phyloP scores from a whole-genome alignment of 768 basidiomycete genomes.

The Cantharellus cinnabarinus region DNA sequence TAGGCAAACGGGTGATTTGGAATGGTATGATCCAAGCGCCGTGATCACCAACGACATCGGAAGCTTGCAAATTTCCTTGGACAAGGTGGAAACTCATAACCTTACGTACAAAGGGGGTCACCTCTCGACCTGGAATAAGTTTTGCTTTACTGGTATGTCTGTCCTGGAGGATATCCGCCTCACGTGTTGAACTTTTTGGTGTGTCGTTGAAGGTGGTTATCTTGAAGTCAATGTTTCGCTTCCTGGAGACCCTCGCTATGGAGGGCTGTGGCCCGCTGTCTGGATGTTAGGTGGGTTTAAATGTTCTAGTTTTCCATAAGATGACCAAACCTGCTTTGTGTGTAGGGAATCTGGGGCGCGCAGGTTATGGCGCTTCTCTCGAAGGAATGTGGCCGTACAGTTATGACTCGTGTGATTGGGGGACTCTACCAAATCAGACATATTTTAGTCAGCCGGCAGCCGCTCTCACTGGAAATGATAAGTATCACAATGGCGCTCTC shows the following conservation, averaged over 20 bases:
- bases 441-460: constrained; percentile 39
- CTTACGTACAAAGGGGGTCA: constrained; percentile 45
- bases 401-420: constrained; percentile 74
- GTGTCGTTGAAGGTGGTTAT: not conserved
- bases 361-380: constrained; percentile 70
- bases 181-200: not conserved
- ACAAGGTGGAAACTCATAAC: constrained; percentile 40
- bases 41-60: not conserved
- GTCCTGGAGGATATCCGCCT: constrained; percentile 2
- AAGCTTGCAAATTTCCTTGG: constrained; percentile 49
- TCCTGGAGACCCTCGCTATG: not conserved
- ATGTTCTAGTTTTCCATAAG: not conserved
- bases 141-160: constrained; percentile 74
- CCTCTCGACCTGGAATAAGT: constrained; percentile 61
- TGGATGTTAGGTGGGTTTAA: constrained; percentile 32
- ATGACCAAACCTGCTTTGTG: constrained; percentile 16
- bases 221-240: constrained; percentile 24
- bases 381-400: constrained; percentile 49
- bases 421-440: constrained; percentile 67
- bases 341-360: constrained; percentile 64
- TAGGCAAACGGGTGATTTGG: constrained; percentile 47
- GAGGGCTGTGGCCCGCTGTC: constrained; percentile 65
- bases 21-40: constrained; percentile 44
- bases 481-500: not conserved
- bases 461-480: constrained; percentile 16